Evolutionary conservation across 2,329 filamentous ascomycete species (phyloP).

Genomic region (Lachnellula subtilissima): DNA sequence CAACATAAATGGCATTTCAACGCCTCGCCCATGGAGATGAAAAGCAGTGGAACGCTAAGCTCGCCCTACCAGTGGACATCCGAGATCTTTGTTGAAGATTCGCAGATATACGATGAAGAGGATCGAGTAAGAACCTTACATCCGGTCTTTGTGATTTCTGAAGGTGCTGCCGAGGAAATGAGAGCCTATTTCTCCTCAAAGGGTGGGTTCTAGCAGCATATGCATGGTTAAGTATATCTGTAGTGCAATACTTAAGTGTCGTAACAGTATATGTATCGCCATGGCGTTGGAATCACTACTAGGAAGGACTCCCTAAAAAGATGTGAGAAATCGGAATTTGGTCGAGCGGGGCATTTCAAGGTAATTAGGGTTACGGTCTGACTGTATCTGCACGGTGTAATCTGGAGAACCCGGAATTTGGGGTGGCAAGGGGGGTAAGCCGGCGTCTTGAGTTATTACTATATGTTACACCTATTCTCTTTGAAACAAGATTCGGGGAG

Average conservation of each 20-base stretch:
- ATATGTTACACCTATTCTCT: no score
- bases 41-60: constrained; percentile 27
- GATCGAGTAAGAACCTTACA: constrained; percentile 70
- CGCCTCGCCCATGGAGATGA: constrained; percentile 31
- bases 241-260: not conserved
- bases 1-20: constrained; percentile 61
- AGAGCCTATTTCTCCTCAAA: constrained; percentile 28
- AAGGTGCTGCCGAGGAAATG: constrained; percentile 39
- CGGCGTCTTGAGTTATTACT: not conserved
- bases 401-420: not conserved
- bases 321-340: not conserved
- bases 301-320: not conserved
- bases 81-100: constrained; percentile 42
- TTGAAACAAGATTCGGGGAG: no score
- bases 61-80: constrained; percentile 37
- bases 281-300: constrained; percentile 1
- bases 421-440: not conserved
- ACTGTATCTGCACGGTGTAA: not conserved
- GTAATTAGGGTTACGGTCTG: not conserved
- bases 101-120: constrained; percentile 62
- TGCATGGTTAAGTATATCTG: not conserved
- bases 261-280: not conserved
- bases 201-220: constrained; percentile 21
- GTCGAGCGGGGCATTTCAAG: not conserved
- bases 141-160: constrained; percentile 80